Conservation (phyloP, 805 yeast genomes). For the Saccharomycopsis malanga region DNA sequence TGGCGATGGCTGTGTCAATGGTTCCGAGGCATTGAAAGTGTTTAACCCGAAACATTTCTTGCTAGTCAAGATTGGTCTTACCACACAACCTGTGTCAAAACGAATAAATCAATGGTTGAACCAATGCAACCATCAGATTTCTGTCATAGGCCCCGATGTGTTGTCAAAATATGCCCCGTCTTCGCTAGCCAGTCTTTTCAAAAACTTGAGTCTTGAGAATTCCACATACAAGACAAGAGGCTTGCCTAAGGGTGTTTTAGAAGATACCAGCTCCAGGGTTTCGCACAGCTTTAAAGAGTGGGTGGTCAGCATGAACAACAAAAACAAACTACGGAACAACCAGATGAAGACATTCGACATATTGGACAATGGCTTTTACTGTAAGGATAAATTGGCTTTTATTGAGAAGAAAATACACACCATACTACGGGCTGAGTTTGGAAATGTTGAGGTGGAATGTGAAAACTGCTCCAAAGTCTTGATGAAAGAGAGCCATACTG, state of each 20-base stretch:
- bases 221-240: no score
- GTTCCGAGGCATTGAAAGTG: constrained; percentile 28
- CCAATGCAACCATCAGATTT: constrained; percentile 42
- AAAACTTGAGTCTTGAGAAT: constrained; percentile 13
- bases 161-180: constrained; percentile 22
- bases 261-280: background rate
- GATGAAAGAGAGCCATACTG: constrained; percentile 22
- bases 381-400: constrained; percentile 27
- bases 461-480: constrained; percentile 33
- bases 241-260: background rate
- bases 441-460: constrained; percentile 43
- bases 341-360: constrained; percentile 24
- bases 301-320: background rate
- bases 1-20: constrained; percentile 19
- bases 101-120: constrained; percentile 47
- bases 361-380: constrained; percentile 33
- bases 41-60: constrained; percentile 35
- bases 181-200: constrained; percentile 21
- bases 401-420: constrained; percentile 40
- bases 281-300: background rate
- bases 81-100: constrained; percentile 36
- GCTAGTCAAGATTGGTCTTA: constrained; percentile 47
- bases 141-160: constrained; percentile 32
- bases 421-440: constrained; percentile 33
- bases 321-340: constrained; percentile 1